Evolutionary conservation across 1,284 basidiomycete species (phyloP), one percentile per base, ranked within the genome.

Genomic region (Rhodotorula sp.): DNA sequence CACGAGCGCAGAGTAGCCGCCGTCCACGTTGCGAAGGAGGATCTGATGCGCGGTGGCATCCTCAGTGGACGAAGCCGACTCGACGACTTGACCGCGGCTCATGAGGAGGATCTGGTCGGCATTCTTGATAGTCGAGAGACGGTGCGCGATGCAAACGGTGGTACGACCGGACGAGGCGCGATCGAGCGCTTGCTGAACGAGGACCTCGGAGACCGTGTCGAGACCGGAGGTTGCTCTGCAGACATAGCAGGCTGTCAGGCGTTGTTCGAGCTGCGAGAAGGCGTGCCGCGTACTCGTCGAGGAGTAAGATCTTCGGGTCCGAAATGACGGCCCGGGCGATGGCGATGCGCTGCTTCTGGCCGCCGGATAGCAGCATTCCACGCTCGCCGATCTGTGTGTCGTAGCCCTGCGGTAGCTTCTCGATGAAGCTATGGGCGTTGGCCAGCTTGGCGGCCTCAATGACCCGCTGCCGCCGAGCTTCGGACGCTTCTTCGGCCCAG

Each of bases 121-220:
- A 50, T 80, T 77, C 58, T 80, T 79, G 72, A 82, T 80, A 3
- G 81, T 82, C 25, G 80, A 78, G 25, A 82, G 72, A 16, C 82
- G 70, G 68, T 82, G 82, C 0, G 82, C 82, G 50, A 85, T 83
- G 60, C 82, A 82, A 66, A 85, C 82, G 27, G 82, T 84, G 0
- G 84, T 86, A 52, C 83, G 80, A 41, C 85, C 86, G 46, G 87
- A 86, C 16, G 92, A 86, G 66, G 94, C 94, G 82, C 93, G 93
- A 81, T 98, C 95, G 63, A 99, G 84, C 19, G 96, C 96, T 79
- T 96, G 90, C 82, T 97, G 94, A 0, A 99, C 96, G 69, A 98
- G 86, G 62, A 91, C 91, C 81, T 99, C 96, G 44, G 77, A 79
- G 21, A 79, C 76, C 1, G 78, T 78, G 71, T 83, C 82, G 25